These are phyloP conservation scores for Backusella tuberculispora DNA, from an alignment of 192 early-diverging fungal species.

Conservation along the genomic window DNA sequence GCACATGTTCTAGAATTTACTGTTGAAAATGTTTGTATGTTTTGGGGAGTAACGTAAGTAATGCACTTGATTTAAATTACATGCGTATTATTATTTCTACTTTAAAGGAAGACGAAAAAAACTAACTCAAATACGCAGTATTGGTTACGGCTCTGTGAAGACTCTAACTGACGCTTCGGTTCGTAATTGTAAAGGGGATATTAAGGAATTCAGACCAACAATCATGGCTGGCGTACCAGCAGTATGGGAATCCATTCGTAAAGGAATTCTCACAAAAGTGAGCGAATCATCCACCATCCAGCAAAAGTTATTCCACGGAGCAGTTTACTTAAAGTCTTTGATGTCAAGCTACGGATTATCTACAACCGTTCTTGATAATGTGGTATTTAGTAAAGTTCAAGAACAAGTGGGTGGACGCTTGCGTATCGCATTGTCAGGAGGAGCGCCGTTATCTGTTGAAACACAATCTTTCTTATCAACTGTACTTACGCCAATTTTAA, in stretches of 20 bases:
- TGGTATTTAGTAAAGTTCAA: constrained; percentile 84
- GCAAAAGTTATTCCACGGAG: constrained; percentile 76
- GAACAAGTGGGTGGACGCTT: constrained; percentile 85
- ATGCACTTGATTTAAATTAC: not conserved
- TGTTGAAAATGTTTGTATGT: constrained; percentile 46
- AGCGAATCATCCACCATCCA: constrained; percentile 47
- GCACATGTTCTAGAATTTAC: constrained; percentile 73
- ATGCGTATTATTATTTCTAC: not conserved
- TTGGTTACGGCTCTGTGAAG: constrained; percentile 62
- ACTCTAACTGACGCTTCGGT: constrained; percentile 62
- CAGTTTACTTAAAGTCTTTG: constrained; percentile 72
- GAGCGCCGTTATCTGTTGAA: constrained; percentile 83
- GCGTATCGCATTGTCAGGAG: constrained; percentile 80
- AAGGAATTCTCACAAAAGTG: constrained; percentile 44
- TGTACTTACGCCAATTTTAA: constrained; percentile 76
- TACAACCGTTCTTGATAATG: constrained; percentile 67
- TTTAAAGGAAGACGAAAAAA: not conserved
- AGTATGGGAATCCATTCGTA: constrained; percentile 61
- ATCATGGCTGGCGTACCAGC: constrained; percentile 66
- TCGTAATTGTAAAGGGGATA: constrained; percentile 66
- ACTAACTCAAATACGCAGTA: not conserved
- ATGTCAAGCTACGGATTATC: constrained; percentile 61
- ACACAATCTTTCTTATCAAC: constrained; percentile 85
- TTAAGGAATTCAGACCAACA: constrained; percentile 62
- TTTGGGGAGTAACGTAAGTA: constrained; percentile 36